Evolutionary conservation across 2,329 filamentous ascomycete genomes (phyloP).

Genomic region (Phialemoniopsis sp.): DNA sequence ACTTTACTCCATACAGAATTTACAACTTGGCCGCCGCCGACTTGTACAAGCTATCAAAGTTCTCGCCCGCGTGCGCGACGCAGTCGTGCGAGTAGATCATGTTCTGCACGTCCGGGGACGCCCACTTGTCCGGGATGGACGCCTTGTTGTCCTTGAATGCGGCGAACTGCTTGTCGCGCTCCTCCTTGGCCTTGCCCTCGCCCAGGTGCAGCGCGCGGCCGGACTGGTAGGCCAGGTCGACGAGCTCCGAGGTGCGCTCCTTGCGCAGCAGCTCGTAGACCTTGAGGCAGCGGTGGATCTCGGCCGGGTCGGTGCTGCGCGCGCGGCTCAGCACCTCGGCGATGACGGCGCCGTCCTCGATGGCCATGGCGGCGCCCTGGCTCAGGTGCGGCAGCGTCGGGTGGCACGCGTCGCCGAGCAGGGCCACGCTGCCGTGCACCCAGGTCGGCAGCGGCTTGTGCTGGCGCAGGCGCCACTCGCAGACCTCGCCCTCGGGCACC

Average conservation of each 20-base stretch:
- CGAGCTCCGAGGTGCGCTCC: conserved; percentile 46
- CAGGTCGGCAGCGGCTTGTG: conserved; percentile 54
- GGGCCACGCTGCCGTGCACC: conserved; percentile 50
- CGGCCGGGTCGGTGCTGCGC: conserved; percentile 22
- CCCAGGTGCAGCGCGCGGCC: conserved; percentile 54
- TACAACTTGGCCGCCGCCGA: no score
- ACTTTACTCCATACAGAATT: no score
- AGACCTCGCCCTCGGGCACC: conserved; percentile 58
- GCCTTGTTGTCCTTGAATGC: conserved; percentile 42
- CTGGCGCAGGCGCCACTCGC: conserved; percentile 60
- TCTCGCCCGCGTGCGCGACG: conserved; percentile 46
- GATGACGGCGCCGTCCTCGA: conserved; percentile 61
- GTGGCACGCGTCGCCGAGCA: conserved; percentile 64
- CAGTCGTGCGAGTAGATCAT: conserved; percentile 64
- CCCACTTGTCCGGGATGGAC: conserved; percentile 64
- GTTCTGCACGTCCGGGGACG: conserved; percentile 63
- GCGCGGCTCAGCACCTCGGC: conserved; percentile 42
- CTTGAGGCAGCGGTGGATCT: conserved; percentile 43
- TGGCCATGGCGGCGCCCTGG: conserved; percentile 65
- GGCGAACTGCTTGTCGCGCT: conserved; percentile 53
- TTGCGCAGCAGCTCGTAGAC: conserved; percentile 55
- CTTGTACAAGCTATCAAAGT: conserved; percentile 41
- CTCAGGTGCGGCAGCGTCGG: conserved; percentile 64
- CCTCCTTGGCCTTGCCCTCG: conserved; percentile 53
- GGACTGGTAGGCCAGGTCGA: conserved; percentile 47